phyloP scores from a whole-genome alignment of 495 filamentous ascomycete species.

The Pyronema omphalodes region DNA sequence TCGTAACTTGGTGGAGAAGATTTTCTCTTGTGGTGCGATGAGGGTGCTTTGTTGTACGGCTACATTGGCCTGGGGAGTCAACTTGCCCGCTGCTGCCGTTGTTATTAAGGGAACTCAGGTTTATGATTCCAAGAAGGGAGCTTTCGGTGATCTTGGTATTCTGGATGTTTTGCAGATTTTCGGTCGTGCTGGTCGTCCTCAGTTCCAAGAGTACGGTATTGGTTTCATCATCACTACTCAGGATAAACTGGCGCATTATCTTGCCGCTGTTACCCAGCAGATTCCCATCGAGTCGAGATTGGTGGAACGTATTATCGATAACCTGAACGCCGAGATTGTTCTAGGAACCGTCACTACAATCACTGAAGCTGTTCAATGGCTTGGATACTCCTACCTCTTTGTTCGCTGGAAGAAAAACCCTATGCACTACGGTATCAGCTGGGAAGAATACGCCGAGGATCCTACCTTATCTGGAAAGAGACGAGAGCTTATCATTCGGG shows the following conservation, averaged over 20 bases:
- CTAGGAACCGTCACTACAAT: conserved; percentile 91
- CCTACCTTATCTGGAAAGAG: conserved; percentile 65
- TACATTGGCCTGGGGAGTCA: conserved; percentile 96
- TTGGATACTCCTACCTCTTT: conserved; percentile 93
- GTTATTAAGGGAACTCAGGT: conserved; percentile 96
- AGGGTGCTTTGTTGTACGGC: conserved; percentile 97
- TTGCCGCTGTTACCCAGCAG: conserved; percentile 82
- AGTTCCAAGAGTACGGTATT: conserved; percentile 90
- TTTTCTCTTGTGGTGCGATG: conserved; percentile 75
- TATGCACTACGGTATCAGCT: conserved; percentile 87
- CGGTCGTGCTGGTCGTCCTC: conserved; percentile 88
- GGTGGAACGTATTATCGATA: conserved; percentile 79
- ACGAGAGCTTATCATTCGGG: conserved; percentile 66
- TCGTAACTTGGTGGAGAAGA: conserved; percentile 75
- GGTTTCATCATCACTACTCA: conserved; percentile 92
- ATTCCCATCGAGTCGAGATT: conserved; percentile 92
- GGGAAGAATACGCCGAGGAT: conserved; percentile 74
- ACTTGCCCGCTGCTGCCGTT: conserved; percentile 89
- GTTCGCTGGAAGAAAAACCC: conserved; percentile 90
- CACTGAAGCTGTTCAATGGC: conserved; percentile 85
- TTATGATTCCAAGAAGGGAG: conserved; percentile 88
- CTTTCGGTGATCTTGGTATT: conserved; percentile 91
- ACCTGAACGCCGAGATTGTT: conserved; percentile 86
- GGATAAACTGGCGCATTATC: conserved; percentile 83
- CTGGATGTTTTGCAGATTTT: conserved; percentile 97